Evolutionary conservation across 768 basidiomycete species (phyloP).

Genomic region (Lactifluus pinguis): DNA sequence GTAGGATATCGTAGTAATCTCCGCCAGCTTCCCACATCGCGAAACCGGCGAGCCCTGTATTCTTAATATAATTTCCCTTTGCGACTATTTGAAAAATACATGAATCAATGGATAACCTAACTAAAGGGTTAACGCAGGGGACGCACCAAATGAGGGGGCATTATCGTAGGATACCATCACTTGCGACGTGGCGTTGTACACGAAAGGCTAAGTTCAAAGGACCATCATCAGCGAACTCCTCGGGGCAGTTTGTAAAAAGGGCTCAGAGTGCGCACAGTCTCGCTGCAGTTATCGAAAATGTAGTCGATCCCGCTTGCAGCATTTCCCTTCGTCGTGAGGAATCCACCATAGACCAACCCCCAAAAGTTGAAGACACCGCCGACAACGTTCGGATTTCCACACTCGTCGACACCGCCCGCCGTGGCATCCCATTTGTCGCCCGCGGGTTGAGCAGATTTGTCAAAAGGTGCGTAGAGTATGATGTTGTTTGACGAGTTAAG

Average conservation of each 20-base stretch:
- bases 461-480: slow-evolving; percentile 13
- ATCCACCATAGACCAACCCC: slow-evolving; percentile 46
- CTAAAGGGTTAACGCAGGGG: neutral
- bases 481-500: slow-evolving; percentile 22
- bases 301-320: slow-evolving; percentile 39
- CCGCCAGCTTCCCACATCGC: slow-evolving; percentile 40
- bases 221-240: neutral
- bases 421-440: slow-evolving; percentile 43
- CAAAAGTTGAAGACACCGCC: slow-evolving; percentile 51
- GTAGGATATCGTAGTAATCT: slow-evolving; percentile 32
- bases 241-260: neutral
- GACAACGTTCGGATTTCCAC: slow-evolving; percentile 43
- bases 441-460: slow-evolving; percentile 11
- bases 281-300: slow-evolving; percentile 32
- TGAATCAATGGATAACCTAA: neutral
- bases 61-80: slow-evolving; percentile 35
- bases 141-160: slow-evolving; percentile 21
- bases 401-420: slow-evolving; percentile 38
- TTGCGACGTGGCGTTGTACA: slow-evolving; percentile 23
- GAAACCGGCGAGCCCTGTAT: slow-evolving; percentile 31
- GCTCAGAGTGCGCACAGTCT: slow-evolving; percentile 22
- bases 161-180: slow-evolving; percentile 62
- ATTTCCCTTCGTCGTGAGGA: slow-evolving; percentile 36
- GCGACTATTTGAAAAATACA: slow-evolving; percentile 25
- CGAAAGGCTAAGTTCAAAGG: neutral